Evolutionary conservation across 108 stramenopile genomes (phyloP), one percentile per base, ranked within the genome.

Genomic region (Pseudonitzschia pungens): DNA sequence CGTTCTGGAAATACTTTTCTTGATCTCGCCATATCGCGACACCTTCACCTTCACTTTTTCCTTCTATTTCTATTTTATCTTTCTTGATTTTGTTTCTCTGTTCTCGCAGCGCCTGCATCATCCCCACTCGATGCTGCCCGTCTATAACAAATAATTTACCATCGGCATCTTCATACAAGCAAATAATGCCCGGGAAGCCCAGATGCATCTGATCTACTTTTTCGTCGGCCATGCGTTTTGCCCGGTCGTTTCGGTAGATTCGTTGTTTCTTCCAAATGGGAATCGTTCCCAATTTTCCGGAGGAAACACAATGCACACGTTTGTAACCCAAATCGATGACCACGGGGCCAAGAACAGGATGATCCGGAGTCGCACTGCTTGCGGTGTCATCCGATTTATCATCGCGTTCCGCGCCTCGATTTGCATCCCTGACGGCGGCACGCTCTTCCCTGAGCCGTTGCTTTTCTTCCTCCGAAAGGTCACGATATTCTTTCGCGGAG

Each of bases 231-330:
- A 93, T 93, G n/a, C n/a, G 53, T 43, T 79, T 81, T 14, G 81
- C 89, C 6, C 92, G 80, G 72, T 87, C 85, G 50, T 89, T 80
- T 14, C 88, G 79, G 72, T 87, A 93, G 29, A 68, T 81, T 51
- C 88, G 82, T 73, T 93, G 92, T 69, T 79, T 87, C 73, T 90
- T 84, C 81, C 89, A 93, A 10, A 90, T 81, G 0, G 88, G 88
- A 55, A 92, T 68, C 3, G 84, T 60, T 9, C 78, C 73, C 16
- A 92, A 69, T 26, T 59, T 65, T 12, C 81, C 52, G 14, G 80
- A 84, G 26, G 78, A 69, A 0, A 79, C 84, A 12, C 85, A 22
- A 57, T 89, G 85, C 14, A 92, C 65, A 6, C 88, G 83, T 67
- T 92, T 92, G 78, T 85, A 81, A 9, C 86, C 81, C 42, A 89